Percentiles rank a stretch among this genome's conserved stretches.
phyloP scores from a whole-genome alignment of 2,329 filamentous ascomycete genomes.

The Berkeleyomyces rouxiae region DNA sequence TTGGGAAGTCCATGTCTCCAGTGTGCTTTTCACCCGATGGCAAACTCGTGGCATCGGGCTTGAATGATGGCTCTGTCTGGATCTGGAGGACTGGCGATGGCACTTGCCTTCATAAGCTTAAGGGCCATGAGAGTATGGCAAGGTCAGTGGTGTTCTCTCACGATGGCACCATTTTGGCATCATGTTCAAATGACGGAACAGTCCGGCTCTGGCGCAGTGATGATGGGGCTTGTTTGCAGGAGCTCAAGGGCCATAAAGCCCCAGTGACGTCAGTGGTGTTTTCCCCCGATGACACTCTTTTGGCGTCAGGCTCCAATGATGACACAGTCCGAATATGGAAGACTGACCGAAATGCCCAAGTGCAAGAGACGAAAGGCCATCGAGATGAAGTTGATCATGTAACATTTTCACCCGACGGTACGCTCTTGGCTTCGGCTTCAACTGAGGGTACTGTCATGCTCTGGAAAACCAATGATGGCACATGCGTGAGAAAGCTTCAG shows the following conservation, averaged over 20 bases:
- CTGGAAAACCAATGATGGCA: neutral
- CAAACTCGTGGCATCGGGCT: neutral
- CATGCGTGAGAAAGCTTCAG: neutral
- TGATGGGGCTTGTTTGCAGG: neutral
- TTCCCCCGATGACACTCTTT: neutral
- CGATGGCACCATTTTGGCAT: neutral
- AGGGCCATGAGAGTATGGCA: neutral
- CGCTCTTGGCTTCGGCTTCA: too few relatives aligned
- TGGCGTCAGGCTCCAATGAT: neutral
- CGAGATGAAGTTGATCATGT: neutral
- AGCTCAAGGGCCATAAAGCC: neutral
- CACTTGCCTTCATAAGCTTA: neutral
- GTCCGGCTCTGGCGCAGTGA: neutral
- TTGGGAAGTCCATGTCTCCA: neutral
- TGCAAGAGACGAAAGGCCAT: neutral
- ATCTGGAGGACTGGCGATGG: neutral
- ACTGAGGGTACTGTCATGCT: too few relatives aligned
- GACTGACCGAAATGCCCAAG: neutral
- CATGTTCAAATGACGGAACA: neutral
- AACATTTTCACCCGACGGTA: neutral
- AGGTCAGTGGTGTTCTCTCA: neutral
- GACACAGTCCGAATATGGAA: neutral
- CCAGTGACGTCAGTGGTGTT: neutral
- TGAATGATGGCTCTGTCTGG: neutral
- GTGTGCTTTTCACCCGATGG: neutral